phyloP scores from a whole-genome alignment of 306 rosid genomes.

The Luffa aegyptiaca region DNA sequence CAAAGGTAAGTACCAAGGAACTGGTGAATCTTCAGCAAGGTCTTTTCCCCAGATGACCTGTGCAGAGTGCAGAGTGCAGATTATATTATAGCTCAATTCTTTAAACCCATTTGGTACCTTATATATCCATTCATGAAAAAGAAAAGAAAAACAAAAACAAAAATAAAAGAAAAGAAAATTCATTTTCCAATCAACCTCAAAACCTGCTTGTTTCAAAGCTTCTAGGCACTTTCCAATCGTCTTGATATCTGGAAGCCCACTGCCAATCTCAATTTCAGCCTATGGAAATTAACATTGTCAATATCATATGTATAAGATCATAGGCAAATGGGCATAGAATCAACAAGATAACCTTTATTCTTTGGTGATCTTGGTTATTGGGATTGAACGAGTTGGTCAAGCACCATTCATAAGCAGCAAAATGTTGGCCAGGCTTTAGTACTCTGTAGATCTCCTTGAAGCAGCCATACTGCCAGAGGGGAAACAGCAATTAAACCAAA shows the following conservation, averaged over 20 bases:
- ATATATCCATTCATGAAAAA: not conserved
- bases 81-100: not conserved
- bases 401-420: conserved; percentile 97
- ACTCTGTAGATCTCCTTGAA: conserved; percentile 86
- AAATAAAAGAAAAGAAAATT: not conserved
- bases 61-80: not conserved
- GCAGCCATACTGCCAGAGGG: conserved; percentile 55
- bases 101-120: conserved; percentile 6
- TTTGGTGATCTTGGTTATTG: conserved; percentile 55
- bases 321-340: not conserved
- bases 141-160: not conserved
- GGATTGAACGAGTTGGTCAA: conserved; percentile 79
- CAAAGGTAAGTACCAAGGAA: conserved; percentile 92
- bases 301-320: not conserved
- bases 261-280: conserved; percentile 95
- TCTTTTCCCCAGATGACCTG: conserved; percentile 85
- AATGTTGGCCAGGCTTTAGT: conserved; percentile 80
- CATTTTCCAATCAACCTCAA: conserved; percentile 51
- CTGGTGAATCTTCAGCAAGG: conserved; percentile 50
- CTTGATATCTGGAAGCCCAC: conserved; percentile 91
- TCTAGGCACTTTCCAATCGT: conserved; percentile 67
- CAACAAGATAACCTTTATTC: conserved; percentile 46
- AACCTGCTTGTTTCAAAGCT: conserved; percentile 86
- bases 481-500: not conserved
- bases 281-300: conserved; percentile 9